phyloP scores from a whole-genome alignment of 768 basidiomycete species.

The Suillus lakei region DNA sequence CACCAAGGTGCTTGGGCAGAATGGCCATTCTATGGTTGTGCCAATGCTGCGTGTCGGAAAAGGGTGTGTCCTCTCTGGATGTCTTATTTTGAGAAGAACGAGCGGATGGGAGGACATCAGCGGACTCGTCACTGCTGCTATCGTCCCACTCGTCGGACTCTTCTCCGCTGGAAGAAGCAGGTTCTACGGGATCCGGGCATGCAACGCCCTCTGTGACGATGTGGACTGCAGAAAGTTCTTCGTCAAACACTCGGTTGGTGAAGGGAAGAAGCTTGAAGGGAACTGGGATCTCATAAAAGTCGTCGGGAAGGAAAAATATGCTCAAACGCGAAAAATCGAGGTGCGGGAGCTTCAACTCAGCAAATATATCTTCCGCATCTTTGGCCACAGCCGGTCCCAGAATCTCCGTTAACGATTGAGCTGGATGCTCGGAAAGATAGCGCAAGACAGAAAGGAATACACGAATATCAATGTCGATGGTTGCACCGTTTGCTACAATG shows the following conservation, averaged over 20 bases:
- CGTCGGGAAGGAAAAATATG: constrained; percentile 22
- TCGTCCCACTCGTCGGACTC: constrained; percentile 24
- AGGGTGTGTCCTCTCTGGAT: constrained; percentile 46
- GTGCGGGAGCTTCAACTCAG: constrained; percentile 20
- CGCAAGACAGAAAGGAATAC: constrained; percentile 52
- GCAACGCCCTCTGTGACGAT: constrained; percentile 7
- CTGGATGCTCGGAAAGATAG: constrained; percentile 33
- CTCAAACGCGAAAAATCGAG: constrained; percentile 26
- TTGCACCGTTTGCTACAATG: constrained; percentile 23
- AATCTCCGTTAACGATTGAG: constrained; percentile 28
- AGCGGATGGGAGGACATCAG: not conserved
- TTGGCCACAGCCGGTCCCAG: constrained; percentile 32
- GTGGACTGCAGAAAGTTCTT: constrained; percentile 42
- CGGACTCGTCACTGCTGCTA: constrained; percentile 22
- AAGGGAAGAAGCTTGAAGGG: constrained; percentile 42
- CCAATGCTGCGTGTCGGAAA: constrained; percentile 64
- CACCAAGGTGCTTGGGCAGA: constrained; percentile 59
- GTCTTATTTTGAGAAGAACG: constrained; percentile 1
- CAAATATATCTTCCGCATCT: constrained; percentile 28
- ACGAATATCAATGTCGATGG: constrained; percentile 57
- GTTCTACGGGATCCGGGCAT: constrained; percentile 11
- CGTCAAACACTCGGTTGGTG: constrained; percentile 46
- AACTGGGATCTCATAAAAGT: not conserved
- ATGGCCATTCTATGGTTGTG: constrained; percentile 54
- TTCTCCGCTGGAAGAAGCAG: not conserved